Evolutionary conservation across 1,139 yeast species (phyloP).

Genomic region (Ogataea hybrid): DNA sequence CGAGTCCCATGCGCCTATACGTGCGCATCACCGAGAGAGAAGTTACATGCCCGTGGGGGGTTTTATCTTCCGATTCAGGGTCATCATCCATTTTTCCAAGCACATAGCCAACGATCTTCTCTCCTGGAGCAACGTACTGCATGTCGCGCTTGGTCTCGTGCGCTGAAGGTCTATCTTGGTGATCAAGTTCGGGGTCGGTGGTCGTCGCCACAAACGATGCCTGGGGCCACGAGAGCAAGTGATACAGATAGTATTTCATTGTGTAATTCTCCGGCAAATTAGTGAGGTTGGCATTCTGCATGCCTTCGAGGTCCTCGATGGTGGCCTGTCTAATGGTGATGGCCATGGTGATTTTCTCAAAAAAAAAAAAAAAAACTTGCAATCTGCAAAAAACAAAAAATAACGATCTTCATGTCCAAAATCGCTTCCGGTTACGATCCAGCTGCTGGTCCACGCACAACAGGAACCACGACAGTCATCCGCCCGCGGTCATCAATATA

Average conservation of each 20-base stretch:
- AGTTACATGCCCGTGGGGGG: slow-evolving; percentile 93
- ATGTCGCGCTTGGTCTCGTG: slow-evolving; percentile 51
- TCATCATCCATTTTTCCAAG: slow-evolving; percentile 97
- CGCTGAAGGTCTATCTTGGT: slow-evolving; percentile 32
- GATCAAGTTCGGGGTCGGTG: slow-evolving; percentile 38
- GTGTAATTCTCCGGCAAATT: slow-evolving; percentile 95
- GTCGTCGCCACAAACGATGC: slow-evolving; percentile 95
- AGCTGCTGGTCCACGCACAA: slow-evolving; percentile 28
- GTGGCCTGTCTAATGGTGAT: slow-evolving; percentile 89
- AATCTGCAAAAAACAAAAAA: neutral
- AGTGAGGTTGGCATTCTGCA: slow-evolving; percentile 93
- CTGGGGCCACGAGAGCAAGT: slow-evolving; percentile 95
- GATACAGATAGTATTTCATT: slow-evolving; percentile 90
- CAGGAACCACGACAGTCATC: slow-evolving; percentile 19
- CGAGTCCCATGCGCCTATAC: slow-evolving; percentile 91
- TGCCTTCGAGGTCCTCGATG: slow-evolving; percentile 82
- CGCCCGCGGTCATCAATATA: slow-evolving; percentile 44
- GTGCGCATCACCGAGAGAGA: slow-evolving; percentile 94
- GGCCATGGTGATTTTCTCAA: slow-evolving; percentile 47
- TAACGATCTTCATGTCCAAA: slow-evolving; percentile 2
- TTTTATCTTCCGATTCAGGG: slow-evolving; percentile 64
- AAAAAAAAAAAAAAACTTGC: slow-evolving; percentile 1
- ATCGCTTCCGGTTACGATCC: slow-evolving; percentile 27
- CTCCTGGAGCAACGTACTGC: slow-evolving; percentile 58
- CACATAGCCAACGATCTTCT: slow-evolving; percentile 90